These are phyloP conservation scores for Backusella tuberculispora DNA, from an alignment of 192 early-diverging fungal genomes.

Conservation along the genomic window DNA sequence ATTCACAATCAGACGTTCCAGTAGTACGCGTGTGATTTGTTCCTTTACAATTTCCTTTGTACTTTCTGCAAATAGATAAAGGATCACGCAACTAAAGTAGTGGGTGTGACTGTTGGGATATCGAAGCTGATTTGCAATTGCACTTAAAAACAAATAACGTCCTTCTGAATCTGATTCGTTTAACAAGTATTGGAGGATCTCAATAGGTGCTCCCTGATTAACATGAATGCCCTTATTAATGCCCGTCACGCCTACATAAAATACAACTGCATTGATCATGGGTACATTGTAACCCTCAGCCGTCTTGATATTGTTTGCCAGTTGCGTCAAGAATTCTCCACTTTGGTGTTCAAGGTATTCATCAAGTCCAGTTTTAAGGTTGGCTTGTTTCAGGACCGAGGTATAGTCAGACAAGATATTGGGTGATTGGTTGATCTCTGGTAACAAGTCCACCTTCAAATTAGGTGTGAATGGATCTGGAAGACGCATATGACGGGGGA, in stretches of 20 bases:
- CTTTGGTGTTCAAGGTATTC: slow-evolving; percentile 58
- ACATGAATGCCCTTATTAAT: slow-evolving; percentile 60
- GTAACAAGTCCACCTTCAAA: slow-evolving; percentile 88
- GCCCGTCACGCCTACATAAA: slow-evolving; percentile 86
- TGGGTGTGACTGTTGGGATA: slow-evolving; percentile 98
- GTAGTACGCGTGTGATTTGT: slow-evolving; percentile 91
- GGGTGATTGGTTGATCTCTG: slow-evolving; percentile 88
- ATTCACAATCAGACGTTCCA: slow-evolving; percentile 95
- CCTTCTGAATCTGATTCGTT: slow-evolving; percentile 79
- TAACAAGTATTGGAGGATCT: slow-evolving; percentile 82
- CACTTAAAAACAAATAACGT: slow-evolving; percentile 88
- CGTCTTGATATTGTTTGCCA: slow-evolving; percentile 33
- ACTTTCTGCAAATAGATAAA: slow-evolving; percentile 85
- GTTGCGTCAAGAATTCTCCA: slow-evolving; percentile 47
- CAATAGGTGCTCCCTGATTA: slow-evolving; percentile 72
- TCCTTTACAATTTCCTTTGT: slow-evolving; percentile 85
- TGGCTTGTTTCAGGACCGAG: slow-evolving; percentile 56
- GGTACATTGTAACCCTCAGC: slow-evolving; percentile 74
- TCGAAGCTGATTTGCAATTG: slow-evolving; percentile 95
- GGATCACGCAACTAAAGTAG: slow-evolving; percentile 87
- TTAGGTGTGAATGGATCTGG: slow-evolving; percentile 98
- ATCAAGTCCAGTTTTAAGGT: slow-evolving; percentile 78
- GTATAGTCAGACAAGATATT: slow-evolving; percentile 88
- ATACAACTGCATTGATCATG: slow-evolving; percentile 86
- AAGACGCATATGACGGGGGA: slow-evolving; percentile 91